These are phyloP conservation scores for Pleoardoris graminearum DNA, from an alignment of 2,329 filamentous ascomycete genomes.

Conservation along the genomic window DNA sequence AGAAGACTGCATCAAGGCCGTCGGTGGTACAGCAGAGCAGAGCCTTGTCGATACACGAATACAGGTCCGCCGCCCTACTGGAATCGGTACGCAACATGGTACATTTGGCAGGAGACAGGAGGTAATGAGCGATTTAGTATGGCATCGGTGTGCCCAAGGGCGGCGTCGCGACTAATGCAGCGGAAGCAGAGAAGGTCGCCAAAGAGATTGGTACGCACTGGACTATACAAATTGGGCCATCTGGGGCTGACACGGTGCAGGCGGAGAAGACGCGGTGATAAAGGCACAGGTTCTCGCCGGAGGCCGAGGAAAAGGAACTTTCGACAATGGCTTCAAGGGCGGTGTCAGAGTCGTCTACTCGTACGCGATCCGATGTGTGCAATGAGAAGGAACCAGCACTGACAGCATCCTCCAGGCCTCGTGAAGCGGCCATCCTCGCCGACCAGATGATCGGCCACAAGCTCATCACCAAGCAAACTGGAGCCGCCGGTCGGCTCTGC, in stretches of 20 bases:
- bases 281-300: constrained; percentile 98
- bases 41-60: constrained; percentile 96
- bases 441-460: constrained; percentile 99
- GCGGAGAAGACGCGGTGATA: constrained; percentile 94
- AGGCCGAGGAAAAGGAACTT: constrained; percentile 95
- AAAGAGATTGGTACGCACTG: constrained; percentile 73
- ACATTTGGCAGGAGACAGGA: constrained; percentile 12
- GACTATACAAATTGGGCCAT: constrained; percentile 20
- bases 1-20: constrained; percentile 61
- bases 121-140: constrained; percentile 65
- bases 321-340: constrained; percentile 98
- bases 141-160: constrained; percentile 92
- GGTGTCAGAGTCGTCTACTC: constrained; percentile 99
- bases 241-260: constrained; percentile 47
- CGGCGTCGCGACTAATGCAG: constrained; percentile 76
- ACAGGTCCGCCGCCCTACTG: constrained; percentile 90
- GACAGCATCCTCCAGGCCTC: constrained; percentile 59
- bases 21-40: constrained; percentile 76
- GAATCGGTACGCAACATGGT: constrained; percentile 57
- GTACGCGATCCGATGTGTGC: constrained; percentile 48
- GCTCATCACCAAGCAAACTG: constrained; percentile 99
- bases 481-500: constrained; percentile 89
- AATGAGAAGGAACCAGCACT: constrained; percentile 8
- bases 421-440: constrained; percentile 94
- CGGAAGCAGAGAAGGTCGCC: constrained; percentile 89